Base-by-base conservation (phyloP, 805 yeast species). In the Ogataea parapolymorpha region DNA sequence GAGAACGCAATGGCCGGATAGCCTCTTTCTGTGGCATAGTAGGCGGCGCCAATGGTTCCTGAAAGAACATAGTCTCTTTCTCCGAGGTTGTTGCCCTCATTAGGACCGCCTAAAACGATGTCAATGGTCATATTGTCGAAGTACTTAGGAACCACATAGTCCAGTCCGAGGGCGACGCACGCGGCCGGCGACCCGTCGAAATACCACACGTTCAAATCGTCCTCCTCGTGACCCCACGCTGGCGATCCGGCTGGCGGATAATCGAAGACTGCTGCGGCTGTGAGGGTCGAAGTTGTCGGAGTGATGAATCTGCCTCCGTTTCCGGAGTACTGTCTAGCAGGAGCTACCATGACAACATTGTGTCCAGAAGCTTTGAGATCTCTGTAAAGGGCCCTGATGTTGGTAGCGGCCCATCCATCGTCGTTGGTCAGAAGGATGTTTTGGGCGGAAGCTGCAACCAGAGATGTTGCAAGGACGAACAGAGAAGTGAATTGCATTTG, bases 181-280 rank as follows among this genome's bases (percentile, higher is more conserved):
- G 76, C 66, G 32, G 78, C 75, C 44, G 80, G 80, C 13, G 79
- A 71, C 46, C 77, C 79, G 49, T 74, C 72, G 63, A 75, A 72
- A 57, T 75, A 75, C 79, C 80, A 75, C 47, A 70, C 58, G 45
- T 71, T 65, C 38, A 51, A 43, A 52, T 72, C 74, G 34, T 37
- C 36, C 10, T 32, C 59, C 47, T 75, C 80, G 44, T 71, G 72
- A 35, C 78, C 80, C 80, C 80, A 77, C 18, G 78, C 67, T 46
- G 79, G 77, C 18, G 67, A 65, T 27, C 80, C 82, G 1, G 55
- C 59, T 45, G 66, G 65, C 44, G 68, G 71, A 56, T 73, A 74
- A 26, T 54, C 56, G 49, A 75, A 77, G 43, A 70, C 74, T 38
- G 75, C 80, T 46, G 73, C 70, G 13, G 64, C 59, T 35, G 63